phyloP scores from a whole-genome alignment of 2,329 filamentous ascomycete species.

The Trichophyton schoenleinii region DNA sequence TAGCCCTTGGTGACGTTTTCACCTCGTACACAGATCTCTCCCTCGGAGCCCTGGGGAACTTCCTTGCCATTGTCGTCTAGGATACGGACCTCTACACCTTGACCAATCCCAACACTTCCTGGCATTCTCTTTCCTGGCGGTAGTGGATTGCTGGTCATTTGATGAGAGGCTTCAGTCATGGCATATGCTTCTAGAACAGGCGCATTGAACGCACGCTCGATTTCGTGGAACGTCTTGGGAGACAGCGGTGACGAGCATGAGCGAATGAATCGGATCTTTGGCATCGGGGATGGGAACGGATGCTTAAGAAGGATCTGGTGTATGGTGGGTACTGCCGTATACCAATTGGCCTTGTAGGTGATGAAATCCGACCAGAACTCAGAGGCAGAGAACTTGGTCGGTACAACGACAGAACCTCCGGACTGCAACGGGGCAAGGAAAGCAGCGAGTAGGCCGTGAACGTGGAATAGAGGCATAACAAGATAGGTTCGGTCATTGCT shows the following conservation, averaged over 20 bases:
- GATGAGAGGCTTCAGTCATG: constrained; percentile 71
- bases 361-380: constrained; percentile 74
- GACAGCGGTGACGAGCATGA: constrained; percentile 77
- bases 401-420: constrained; percentile 68
- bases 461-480: constrained; percentile 85
- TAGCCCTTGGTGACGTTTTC: constrained; percentile 78
- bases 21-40: constrained; percentile 70
- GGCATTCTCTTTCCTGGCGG: constrained; percentile 63
- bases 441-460: constrained; percentile 73
- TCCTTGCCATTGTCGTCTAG: constrained; percentile 57
- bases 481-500: constrained; percentile 64
- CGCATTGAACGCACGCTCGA: constrained; percentile 62
- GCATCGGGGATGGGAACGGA: constrained; percentile 53
- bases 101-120: constrained; percentile 68
- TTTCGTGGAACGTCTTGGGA: constrained; percentile 66
- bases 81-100: constrained; percentile 71
- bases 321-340: constrained; percentile 85
- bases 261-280: constrained; percentile 70
- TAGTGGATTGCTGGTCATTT: constrained; percentile 46
- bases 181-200: constrained; percentile 83
- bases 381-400: constrained; percentile 63
- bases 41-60: constrained; percentile 56
- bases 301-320: constrained; percentile 76
- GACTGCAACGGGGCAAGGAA: constrained; percentile 66
- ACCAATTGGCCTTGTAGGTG: constrained; percentile 70